A percentile compares a stretch with the other conserved stretches of the same genome.
phyloP scores from a whole-genome alignment of 441 rosid genomes.

The Populus trichocarpa region DNA sequence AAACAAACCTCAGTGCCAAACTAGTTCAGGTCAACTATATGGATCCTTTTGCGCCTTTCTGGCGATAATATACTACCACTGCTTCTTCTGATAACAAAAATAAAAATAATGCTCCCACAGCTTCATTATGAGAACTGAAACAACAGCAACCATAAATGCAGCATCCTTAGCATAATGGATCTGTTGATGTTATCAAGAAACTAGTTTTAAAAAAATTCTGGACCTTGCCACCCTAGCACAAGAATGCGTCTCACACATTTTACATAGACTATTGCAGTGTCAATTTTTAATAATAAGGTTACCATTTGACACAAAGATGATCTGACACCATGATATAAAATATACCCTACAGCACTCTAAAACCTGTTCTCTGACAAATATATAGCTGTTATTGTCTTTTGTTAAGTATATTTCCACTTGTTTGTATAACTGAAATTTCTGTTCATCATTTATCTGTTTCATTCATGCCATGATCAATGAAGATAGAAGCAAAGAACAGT shows the following conservation, averaged over 20 bases:
- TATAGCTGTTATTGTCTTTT: not conserved
- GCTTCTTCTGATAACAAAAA: not conserved
- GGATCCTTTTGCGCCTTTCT: not conserved
- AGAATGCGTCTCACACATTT: not conserved
- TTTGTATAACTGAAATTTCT: not conserved
- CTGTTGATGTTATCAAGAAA: too few relatives aligned
- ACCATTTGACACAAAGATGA: not conserved
- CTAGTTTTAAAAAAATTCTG: not conserved
- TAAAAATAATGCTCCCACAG: not conserved
- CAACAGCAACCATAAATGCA: constrained; percentile 1
- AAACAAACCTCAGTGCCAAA: not conserved
- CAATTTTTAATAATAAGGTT: not conserved
- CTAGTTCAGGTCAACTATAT: not conserved
- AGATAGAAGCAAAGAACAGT: not conserved
- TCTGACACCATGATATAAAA: not conserved
- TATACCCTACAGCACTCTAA: not conserved
- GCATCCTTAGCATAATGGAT: not conserved
- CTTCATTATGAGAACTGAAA: not conserved
- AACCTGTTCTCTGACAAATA: not conserved
- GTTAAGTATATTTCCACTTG: not conserved
- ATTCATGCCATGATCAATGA: not conserved
- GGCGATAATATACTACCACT: not conserved
- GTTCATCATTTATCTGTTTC: not conserved
- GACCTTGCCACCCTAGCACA: not conserved
- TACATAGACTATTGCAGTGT: not conserved